Percentiles rank a stretch among this genome's conserved stretches.
phyloP scores from a whole-genome alignment of 1,284 basidiomycete genomes.

The Trichosporon coremiiforme region DNA sequence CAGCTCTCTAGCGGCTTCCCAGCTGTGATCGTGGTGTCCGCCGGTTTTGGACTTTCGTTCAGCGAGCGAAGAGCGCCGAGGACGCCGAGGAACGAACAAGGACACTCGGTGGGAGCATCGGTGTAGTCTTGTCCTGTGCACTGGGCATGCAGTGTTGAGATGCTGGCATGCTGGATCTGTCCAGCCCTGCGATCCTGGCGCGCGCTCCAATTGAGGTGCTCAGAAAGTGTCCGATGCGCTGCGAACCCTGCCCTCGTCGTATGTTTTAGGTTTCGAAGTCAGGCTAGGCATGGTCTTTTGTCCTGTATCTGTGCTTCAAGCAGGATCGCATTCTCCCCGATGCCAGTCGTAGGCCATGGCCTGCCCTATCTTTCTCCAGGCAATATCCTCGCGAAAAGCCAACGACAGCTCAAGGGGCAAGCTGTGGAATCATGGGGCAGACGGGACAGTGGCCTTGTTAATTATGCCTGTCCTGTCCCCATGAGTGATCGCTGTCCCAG shows the following conservation, averaged over 20 bases:
- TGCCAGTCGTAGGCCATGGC: not conserved
- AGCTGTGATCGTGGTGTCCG: not conserved
- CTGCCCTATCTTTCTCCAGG: not conserved
- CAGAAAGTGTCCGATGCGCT: not conserved
- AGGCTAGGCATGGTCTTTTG: not conserved
- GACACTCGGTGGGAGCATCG: not conserved
- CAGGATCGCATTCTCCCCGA: not conserved
- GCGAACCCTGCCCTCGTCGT: not conserved
- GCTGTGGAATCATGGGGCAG: not conserved
- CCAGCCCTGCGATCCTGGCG: not conserved
- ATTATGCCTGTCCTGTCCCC: not conserved
- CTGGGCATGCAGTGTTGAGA: too few relatives aligned
- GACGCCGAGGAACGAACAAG: not conserved
- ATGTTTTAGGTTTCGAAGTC: not conserved
- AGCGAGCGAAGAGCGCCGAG: not conserved
- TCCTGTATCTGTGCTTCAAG: not conserved
- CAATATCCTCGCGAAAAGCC: not conserved
- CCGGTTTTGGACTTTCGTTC: not conserved
- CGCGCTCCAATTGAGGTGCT: not conserved
- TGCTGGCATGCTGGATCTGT: not conserved
- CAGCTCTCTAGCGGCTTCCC: not conserved
- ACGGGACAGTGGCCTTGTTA: not conserved
- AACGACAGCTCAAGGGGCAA: not conserved
- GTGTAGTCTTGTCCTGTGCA: too few relatives aligned
- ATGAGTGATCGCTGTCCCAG: not conserved